Conservation (phyloP, 176 grass and related monocot genomes). For the Panicum miliaceum region DNA sequence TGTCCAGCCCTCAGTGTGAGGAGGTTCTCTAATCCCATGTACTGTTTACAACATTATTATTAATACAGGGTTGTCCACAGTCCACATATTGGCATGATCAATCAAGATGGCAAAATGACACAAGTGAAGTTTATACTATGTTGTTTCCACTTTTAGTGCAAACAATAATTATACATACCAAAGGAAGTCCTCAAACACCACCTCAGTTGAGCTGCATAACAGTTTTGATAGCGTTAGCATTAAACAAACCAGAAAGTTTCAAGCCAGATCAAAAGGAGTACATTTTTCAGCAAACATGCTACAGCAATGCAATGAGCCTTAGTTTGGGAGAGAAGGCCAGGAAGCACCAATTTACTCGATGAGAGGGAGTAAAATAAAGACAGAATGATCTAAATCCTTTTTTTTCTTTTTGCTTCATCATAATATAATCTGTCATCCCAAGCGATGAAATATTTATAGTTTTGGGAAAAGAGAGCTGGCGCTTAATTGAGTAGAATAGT, state of each 20-base stretch:
- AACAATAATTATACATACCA: constrained; percentile 62
- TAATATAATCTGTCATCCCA: neutral
- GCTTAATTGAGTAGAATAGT: neutral
- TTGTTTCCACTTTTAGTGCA: neutral
- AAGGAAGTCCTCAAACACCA: constrained; percentile 87
- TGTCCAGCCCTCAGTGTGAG: neutral
- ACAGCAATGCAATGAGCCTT: too few relatives aligned
- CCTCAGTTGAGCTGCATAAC: constrained; percentile 70
- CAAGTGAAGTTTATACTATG: neutral
- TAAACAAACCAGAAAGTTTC: neutral
- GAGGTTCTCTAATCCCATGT: constrained; percentile 2
- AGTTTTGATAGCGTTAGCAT: constrained; percentile 22
- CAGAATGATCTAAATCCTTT: neutral
- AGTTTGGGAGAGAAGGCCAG: neutral
- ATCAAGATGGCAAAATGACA: neutral
- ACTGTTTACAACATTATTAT: constrained; percentile 12
- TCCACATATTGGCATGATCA: constrained; percentile 1
- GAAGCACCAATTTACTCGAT: constrained; percentile 4
- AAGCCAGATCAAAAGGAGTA: neutral
- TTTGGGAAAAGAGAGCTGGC: neutral
- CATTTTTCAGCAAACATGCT: constrained; percentile 2
- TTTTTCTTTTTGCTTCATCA: neutral
- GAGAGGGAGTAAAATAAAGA: neutral
- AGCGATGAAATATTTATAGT: neutral
- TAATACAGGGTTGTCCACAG: neutral